Base-by-base conservation (phyloP, 257 asterid genomes). In the Solanum bulbocastanum region DNA sequence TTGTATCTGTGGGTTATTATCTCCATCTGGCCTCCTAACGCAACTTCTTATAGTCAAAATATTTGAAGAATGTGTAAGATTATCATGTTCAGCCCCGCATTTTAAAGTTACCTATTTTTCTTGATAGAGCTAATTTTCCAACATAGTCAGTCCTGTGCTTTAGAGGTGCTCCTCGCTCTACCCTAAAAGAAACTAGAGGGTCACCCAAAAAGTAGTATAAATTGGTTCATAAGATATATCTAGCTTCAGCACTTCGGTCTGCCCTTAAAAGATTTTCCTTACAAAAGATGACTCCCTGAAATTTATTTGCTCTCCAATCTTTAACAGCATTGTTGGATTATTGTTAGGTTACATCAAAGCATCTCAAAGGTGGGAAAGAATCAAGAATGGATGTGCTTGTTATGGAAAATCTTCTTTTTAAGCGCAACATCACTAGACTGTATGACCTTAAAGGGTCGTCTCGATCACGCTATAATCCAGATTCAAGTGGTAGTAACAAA, bases 391-490 rank as follows among this genome's bases (percentile, higher is more conserved):
- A 97, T 87, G 90, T 97, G 86, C 91, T 97, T 83, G 98, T 97
- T 60, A 97, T 96, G 98, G 99, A 97, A 93, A 97, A 97, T 91
- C 96, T 97, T 89, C 98, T 96, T 74, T 97, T 96, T 33, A 93
- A 95, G 66, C 94, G 99, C 90, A 93, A 96, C 40, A 78, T 94
- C 87, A 95, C 94, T 4, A 92, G 98, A 49, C 93, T 97, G 22
- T 97, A 97, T 89, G 99, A 97, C 92, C 96, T 97, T 32, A 97
- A 97, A 88, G 99, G 99, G 89, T 96, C 99, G 88, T 92, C 98
- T 35, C 94, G 99, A 89, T 96, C 99, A 18, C 94, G 99, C 78
- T 97, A 96, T 87, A 97, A 96, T 89, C 92, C 98, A 0, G 99
- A 97, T 91, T 90, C 97, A 82, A 93, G 96, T 42, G 98, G 98